Percentiles rank a stretch among this genome's conserved stretches.
These are phyloP conservation scores for Boletus reticulatus DNA, from an alignment of 768 basidiomycete genomes.

Conservation along the genomic window DNA sequence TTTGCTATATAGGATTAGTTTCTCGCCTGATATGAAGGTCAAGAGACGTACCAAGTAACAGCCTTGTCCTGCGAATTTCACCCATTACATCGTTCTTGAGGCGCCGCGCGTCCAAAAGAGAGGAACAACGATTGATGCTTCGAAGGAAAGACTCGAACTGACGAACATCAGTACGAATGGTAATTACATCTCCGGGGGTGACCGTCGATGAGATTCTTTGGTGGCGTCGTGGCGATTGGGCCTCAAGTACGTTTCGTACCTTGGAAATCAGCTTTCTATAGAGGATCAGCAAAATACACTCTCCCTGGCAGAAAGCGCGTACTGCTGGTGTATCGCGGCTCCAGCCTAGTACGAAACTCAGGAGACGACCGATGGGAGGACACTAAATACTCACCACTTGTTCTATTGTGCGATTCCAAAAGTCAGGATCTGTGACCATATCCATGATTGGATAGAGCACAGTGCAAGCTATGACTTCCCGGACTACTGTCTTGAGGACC, in stretches of 20 bases:
- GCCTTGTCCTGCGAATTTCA: conserved; percentile 82
- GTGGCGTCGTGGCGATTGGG: conserved; percentile 63
- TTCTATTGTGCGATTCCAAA: conserved; percentile 93
- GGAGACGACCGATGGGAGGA: conserved; percentile 1
- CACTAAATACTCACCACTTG: conserved; percentile 67
- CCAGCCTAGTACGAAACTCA: conserved; percentile 45
- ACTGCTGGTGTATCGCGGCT: conserved; percentile 71
- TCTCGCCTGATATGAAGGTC: background rate
- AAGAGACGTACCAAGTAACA: conserved; percentile 56
- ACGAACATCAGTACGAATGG: conserved; percentile 72
- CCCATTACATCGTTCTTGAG: conserved; percentile 90
- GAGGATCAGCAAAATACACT: conserved; percentile 2
- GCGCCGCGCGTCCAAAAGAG: conserved; percentile 83
- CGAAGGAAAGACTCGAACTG: conserved; percentile 91
- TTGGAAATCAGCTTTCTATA: conserved; percentile 80
- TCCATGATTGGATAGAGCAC: conserved; percentile 88
- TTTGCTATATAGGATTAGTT: conserved; percentile 48
- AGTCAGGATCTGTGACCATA: conserved; percentile 93
- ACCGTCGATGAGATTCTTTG: conserved; percentile 40
- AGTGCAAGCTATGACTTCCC: conserved; percentile 82
- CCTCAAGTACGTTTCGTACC: conserved; percentile 80
- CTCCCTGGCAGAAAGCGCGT: conserved; percentile 12
- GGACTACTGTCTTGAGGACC: conserved; percentile 66
- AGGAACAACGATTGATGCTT: conserved; percentile 79
- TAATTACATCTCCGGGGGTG: conserved; percentile 66